Evolutionary conservation across 2,329 filamentous ascomycete species (phyloP), one percentile per base, ranked within the genome.

Genomic region (Tetracladium maxilliforme): DNA sequence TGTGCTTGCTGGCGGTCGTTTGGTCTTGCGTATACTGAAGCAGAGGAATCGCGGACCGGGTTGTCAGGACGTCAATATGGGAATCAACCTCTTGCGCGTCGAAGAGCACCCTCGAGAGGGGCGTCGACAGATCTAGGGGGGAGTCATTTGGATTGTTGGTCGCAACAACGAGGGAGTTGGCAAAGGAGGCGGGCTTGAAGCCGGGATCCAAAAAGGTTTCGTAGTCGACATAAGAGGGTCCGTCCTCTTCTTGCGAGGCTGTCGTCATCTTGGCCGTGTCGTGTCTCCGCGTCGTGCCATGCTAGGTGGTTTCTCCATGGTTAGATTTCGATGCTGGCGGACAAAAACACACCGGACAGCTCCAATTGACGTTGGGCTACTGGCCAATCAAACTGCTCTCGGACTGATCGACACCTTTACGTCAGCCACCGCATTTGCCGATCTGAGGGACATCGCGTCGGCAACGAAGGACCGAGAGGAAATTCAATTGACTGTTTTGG

Each of bases 71-170:
- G 48, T 98, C 83, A 34, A 98, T 93, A 46, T 92, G 84, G 0
- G 86, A 92, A 52, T 95, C 87, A 36, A 98, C 78, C 52, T 95
- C 90, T 47, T 95, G 90, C 4, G 90, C 76, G 51, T 98, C 90
- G 52, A 98, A 98, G 6, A 95, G 71, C 5, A 94, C 86, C 27
- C 83, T 73, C 5, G 86, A 93, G 23, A 98, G 66, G 4, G 90
- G 87, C 10, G 90, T 95, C 6, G 84, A 87, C 29, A 98, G 77
- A 49, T 98, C 90, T 40, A 95, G 69, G 6, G 83, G 79, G 3
- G 76, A 76, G 52, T 95, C 90, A 37, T 77, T 81, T 30, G 83
- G 65, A 54, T 94, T 92, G 59, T 95, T 95, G 28, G 87, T 95
- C 19, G 75, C 66, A 29, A 86, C 71, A 24, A 95, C 80, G 30